Evolutionary conservation across 2,329 filamentous ascomycete genomes (phyloP).

Genomic region (Aspergillus sp.): DNA sequence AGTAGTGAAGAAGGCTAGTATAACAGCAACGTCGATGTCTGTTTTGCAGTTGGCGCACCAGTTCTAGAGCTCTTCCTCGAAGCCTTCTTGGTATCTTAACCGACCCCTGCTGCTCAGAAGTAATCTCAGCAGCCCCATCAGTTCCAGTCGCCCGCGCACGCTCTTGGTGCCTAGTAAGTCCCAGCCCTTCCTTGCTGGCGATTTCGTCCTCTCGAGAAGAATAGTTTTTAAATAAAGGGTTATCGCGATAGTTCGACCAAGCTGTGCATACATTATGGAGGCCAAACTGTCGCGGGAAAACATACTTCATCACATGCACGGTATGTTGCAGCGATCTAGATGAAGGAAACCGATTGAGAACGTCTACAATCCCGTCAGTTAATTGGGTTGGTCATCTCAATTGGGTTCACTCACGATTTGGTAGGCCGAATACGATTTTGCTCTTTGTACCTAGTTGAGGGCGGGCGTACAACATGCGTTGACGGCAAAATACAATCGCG

Average conservation of each 20-base stretch:
- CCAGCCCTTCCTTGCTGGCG: slow-evolving; percentile 20
- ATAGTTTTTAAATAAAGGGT: slow-evolving; percentile 79
- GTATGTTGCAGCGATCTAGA: slow-evolving; percentile 53
- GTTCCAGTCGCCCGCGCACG: not conserved
- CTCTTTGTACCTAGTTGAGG: slow-evolving; percentile 69
- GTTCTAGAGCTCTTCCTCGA: slow-evolving; percentile 57
- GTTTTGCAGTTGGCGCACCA: slow-evolving; percentile 69
- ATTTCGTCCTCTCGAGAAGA: slow-evolving; percentile 85
- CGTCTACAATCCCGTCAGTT: slow-evolving; percentile 55
- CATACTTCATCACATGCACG: slow-evolving; percentile 78
- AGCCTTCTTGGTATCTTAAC: slow-evolving; percentile 51
- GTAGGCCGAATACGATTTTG: slow-evolving; percentile 69
- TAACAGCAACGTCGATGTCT: slow-evolving; percentile 77
- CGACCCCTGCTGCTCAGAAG: not conserved
- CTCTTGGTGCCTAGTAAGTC: slow-evolving; percentile 8
- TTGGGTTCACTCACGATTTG: slow-evolving; percentile 62
- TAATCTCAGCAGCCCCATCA: slow-evolving; percentile 9
- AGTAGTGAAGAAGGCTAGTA: slow-evolving; percentile 71
- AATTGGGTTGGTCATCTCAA: slow-evolving; percentile 46
- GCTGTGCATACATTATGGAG: slow-evolving; percentile 92
- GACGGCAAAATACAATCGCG: slow-evolving; percentile 74
- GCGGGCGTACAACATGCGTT: slow-evolving; percentile 81
- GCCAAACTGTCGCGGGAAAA: slow-evolving; percentile 88
- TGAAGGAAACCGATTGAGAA: slow-evolving; percentile 68
- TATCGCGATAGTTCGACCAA: slow-evolving; percentile 59